Conservation (phyloP, 1,284 basidiomycete genomes). For the Cryptococcus deneoformans region DNA sequence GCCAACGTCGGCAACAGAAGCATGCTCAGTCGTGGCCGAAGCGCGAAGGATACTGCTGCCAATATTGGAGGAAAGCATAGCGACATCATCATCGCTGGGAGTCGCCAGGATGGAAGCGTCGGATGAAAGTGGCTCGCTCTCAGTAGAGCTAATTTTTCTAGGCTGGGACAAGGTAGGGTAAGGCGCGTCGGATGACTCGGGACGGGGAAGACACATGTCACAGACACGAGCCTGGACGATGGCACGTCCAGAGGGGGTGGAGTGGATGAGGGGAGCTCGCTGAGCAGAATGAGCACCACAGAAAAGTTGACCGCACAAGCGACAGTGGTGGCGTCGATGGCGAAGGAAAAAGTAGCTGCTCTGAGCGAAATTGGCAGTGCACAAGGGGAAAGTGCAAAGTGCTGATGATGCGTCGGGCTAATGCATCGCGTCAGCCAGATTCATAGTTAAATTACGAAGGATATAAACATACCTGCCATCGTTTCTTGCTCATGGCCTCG, state of each 20-base stretch:
- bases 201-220: constrained; percentile 28
- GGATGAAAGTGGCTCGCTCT: constrained; percentile 10
- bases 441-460: background rate
- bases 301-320: constrained; percentile 39
- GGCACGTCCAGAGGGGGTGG: constrained; percentile 11
- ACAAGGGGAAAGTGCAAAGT: constrained; percentile 38
- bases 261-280: constrained; percentile 15
- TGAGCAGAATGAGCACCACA: constrained; percentile 35
- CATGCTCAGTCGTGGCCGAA: no score
- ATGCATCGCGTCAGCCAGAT: background rate
- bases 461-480: constrained; percentile 35
- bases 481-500: constrained; percentile 16
- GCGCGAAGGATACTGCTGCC: no score
- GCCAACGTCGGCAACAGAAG: no score
- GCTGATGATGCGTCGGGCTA: constrained; percentile 34
- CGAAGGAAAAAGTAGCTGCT: constrained; percentile 30
- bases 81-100: no score
- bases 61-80: no score
- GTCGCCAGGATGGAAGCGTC: constrained; percentile 1
- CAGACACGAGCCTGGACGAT: constrained; percentile 33
- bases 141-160: constrained; percentile 21
- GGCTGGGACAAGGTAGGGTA: constrained; percentile 4
- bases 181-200: background rate
- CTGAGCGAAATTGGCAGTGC: constrained; percentile 40
- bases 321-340: constrained; percentile 44